phyloP scores from a whole-genome alignment of 305 asterid genomes.

The Fraxinus paxiana region DNA sequence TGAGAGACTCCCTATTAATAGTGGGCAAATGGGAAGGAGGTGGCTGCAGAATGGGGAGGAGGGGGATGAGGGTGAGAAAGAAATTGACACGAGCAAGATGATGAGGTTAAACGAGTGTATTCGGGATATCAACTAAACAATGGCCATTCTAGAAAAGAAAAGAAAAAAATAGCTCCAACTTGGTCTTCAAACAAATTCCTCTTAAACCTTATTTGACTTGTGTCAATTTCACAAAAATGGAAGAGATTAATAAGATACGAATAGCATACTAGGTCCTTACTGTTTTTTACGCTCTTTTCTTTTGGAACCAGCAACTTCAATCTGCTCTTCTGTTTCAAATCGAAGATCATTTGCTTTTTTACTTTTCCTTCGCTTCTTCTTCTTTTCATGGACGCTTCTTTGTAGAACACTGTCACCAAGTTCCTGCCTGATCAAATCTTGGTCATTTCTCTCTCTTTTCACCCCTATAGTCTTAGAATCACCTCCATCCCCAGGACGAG shows the following conservation, averaged over 20 bases:
- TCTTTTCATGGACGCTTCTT: constrained; percentile 34
- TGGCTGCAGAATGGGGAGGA: not conserved
- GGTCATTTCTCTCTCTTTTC: constrained; percentile 45
- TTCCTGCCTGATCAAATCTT: constrained; percentile 25
- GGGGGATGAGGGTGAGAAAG: not conserved
- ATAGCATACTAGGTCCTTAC: constrained; percentile 39
- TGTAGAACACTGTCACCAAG: constrained; percentile 26
- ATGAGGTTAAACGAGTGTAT: not conserved
- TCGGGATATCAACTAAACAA: not conserved
- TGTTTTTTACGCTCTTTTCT: constrained; percentile 81
- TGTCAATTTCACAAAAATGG: not conserved
- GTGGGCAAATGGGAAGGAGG: not conserved
- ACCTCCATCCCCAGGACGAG: constrained; percentile 30
- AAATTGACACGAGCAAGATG: not conserved
- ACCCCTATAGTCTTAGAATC: constrained; percentile 27
- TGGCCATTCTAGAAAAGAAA: not conserved
- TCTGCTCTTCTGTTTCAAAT: constrained; percentile 42
- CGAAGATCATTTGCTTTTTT: constrained; percentile 66
- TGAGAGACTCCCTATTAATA: not conserved
- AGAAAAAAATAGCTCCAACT: not conserved
- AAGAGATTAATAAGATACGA: not conserved
- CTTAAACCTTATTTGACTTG: not conserved
- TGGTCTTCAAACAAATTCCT: not conserved
- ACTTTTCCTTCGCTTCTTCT: constrained; percentile 48
- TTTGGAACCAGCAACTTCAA: constrained; percentile 42